Evolutionary conservation across 2,329 filamentous ascomycete species (phyloP), one percentile per base, ranked within the genome.

Genomic region (Penicillium sp.): DNA sequence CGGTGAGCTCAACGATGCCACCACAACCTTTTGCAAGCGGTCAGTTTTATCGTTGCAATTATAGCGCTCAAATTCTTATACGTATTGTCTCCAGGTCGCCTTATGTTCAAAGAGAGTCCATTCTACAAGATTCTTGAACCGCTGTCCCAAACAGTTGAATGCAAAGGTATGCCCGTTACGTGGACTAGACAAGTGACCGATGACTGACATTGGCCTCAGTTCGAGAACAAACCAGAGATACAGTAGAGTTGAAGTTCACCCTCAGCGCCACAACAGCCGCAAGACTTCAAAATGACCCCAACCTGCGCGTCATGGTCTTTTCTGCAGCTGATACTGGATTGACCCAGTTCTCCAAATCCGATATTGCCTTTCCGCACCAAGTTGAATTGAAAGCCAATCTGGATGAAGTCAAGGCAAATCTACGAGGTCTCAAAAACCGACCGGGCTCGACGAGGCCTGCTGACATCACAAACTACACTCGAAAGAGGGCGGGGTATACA

Each of bases 401-500:
- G 9, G 88, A 88, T 33, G 91, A 97, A 57, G 82, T 97, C 63
- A 94, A 93, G 72, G 88, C 89, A n/a, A 99, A 97, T 70, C 81
- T 96, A 63, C 89, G 94, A 63, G 94, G 94, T 4, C 75, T 99
- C 60, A 99, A 99, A 75, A 97, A 96, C 71, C 96, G 94, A 71
- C 90, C 93, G 6, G 94, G 94, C 21, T 95, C 94, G 46, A 99
- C 94, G 42, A 86, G 91, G 66, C 94, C 94, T 7, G 91, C 90
- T 47, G 94, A 99, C 73, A 88, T 99, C 60, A 99, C 94, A 7
- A 79, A 83, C 62, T 81, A 84, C 59, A 78, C 97, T 47, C 83
- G 90, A 28, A 86, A 83, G 61, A 83, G 85, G 11, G 68, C 79
- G 18, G 80, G 81, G 45, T 95, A 93, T 67, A 77, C 77, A 54